phyloP scores from a whole-genome alignment of 2,329 filamentous ascomycete species.

The Pseudogymnoascus sp. region DNA sequence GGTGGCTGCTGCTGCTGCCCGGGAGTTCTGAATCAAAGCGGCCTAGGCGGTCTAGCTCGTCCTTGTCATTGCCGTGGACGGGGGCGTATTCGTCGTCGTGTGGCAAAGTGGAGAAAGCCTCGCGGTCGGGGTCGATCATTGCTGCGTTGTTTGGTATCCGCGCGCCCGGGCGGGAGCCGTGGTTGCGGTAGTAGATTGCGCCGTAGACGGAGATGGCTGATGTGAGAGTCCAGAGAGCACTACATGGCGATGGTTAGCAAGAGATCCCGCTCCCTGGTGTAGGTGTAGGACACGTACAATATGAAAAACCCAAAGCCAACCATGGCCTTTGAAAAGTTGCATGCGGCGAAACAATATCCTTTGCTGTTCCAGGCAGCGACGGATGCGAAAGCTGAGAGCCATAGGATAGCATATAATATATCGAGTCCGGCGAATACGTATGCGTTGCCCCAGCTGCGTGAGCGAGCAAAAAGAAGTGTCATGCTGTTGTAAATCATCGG shows the following conservation, averaged over 20 bases:
- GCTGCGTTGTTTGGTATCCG: constrained; percentile 34
- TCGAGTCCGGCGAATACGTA: constrained; percentile 56
- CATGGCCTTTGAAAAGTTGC: constrained; percentile 55
- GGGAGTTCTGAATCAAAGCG: neutral
- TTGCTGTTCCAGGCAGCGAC: constrained; percentile 58
- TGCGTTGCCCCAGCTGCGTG: constrained; percentile 54
- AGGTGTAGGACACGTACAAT: constrained; percentile 40
- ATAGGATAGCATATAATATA: constrained; percentile 51
- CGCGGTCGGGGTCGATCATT: constrained; percentile 62
- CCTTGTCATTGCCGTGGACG: constrained; percentile 50
- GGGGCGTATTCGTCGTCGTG: constrained; percentile 61
- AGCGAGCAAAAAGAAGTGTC: constrained; percentile 57
- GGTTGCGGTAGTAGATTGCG: constrained; percentile 54
- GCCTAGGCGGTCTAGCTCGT: constrained; percentile 15
- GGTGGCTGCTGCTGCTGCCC: neutral
- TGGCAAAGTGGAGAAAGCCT: constrained; percentile 62
- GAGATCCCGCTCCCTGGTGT: neutral
- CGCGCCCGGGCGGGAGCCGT: constrained; percentile 52
- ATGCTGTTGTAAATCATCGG: constrained; percentile 60
- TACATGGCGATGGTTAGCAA: constrained; percentile 25
- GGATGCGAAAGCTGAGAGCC: constrained; percentile 61
- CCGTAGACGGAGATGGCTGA: constrained; percentile 54
- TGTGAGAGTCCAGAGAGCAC: constrained; percentile 49
- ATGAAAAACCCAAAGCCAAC: constrained; percentile 58
- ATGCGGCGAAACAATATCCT: constrained; percentile 48